Evolutionary conservation across 1,284 basidiomycete species (phyloP).

Genomic region (Vanrija sp.): DNA sequence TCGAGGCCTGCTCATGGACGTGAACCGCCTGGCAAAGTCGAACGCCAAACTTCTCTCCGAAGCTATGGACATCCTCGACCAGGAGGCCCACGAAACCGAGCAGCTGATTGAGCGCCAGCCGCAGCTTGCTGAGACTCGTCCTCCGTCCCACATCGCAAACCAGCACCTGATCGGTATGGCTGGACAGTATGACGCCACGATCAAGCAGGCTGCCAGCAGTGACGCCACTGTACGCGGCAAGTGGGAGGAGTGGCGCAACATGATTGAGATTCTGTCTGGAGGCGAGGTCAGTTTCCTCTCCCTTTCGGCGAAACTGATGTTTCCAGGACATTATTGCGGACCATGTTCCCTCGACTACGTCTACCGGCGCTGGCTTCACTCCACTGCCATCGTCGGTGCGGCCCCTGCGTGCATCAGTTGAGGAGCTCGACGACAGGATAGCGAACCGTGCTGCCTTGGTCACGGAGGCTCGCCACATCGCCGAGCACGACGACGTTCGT

Average conservation of each 20-base stretch:
- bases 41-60: slow-evolving; percentile 68
- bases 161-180: slow-evolving; percentile 65
- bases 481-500: slow-evolving; percentile 71
- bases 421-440: slow-evolving; percentile 72
- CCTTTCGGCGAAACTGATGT: neutral
- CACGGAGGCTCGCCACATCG: slow-evolving; percentile 61
- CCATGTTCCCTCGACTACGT: slow-evolving; percentile 46
- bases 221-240: slow-evolving; percentile 71
- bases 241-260: slow-evolving; percentile 81
- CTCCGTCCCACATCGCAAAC: slow-evolving; percentile 75
- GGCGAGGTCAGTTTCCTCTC: slow-evolving; percentile 58
- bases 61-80: slow-evolving; percentile 80
- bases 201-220: slow-evolving; percentile 67
- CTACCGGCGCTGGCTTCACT: slow-evolving; percentile 18
- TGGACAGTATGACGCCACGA: slow-evolving; percentile 64
- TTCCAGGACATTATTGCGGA: slow-evolving; percentile 64
- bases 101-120: slow-evolving; percentile 51
- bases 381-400: slow-evolving; percentile 55
- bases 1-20: slow-evolving; percentile 66
- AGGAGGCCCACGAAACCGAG: slow-evolving; percentile 84
- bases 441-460: slow-evolving; percentile 62
- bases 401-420: slow-evolving; percentile 68
- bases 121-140: slow-evolving; percentile 50
- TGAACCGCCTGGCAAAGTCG: slow-evolving; percentile 63
- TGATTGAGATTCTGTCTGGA: slow-evolving; percentile 65